Percentiles rank a stretch among this genome's conserved stretches.
Evolutionary conservation across 139 green algal species (phyloP).

Genomic region (Chlorella sp.): DNA sequence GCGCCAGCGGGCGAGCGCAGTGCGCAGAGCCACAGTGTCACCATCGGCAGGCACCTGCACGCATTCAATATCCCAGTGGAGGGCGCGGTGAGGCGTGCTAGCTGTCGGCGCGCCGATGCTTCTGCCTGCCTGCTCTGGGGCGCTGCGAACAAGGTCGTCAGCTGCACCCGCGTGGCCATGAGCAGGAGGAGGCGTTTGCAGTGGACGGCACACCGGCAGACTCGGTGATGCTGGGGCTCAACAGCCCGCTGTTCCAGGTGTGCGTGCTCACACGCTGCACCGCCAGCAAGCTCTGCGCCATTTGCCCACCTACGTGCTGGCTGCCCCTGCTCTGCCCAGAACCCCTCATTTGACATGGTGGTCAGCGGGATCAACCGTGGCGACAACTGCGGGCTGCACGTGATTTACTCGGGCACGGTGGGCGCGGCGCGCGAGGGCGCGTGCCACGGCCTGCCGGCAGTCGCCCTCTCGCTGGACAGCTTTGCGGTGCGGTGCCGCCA

Average conservation of each 20-base stretch:
- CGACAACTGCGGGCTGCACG: conserved; percentile 81
- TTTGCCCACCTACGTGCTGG: too few species aligned
- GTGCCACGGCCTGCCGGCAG: conserved; percentile 58
- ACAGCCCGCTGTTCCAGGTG: conserved; percentile 40
- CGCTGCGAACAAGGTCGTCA: too few species aligned
- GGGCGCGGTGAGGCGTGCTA: too few species aligned
- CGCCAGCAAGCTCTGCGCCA: too few species aligned
- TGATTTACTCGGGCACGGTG: conserved; percentile 80
- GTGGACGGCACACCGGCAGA: conserved; percentile 53
- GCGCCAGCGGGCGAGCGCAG: conserved; percentile 58
- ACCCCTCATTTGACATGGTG: conserved; percentile 47
- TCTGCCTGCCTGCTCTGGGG: too few species aligned
- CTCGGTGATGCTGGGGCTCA: conserved; percentile 59
- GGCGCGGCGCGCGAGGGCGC: conserved; percentile 73
- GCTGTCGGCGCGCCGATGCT: too few species aligned
- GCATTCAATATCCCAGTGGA: conserved; percentile 34
- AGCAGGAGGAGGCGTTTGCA: conserved; percentile 42
- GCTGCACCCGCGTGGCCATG: too few species aligned
- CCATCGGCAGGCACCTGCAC: conserved; percentile 45
- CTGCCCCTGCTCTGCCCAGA: too few species aligned
- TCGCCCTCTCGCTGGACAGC: conserved; percentile 74
- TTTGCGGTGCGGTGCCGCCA: too few species aligned
- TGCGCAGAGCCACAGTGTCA: conserved; percentile 70
- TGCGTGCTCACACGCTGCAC: too few species aligned
- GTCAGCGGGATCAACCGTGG: conserved; percentile 80